Base-by-base conservation (phyloP, 805 yeast genomes). In the Wickerhamomyces mucosus region DNA sequence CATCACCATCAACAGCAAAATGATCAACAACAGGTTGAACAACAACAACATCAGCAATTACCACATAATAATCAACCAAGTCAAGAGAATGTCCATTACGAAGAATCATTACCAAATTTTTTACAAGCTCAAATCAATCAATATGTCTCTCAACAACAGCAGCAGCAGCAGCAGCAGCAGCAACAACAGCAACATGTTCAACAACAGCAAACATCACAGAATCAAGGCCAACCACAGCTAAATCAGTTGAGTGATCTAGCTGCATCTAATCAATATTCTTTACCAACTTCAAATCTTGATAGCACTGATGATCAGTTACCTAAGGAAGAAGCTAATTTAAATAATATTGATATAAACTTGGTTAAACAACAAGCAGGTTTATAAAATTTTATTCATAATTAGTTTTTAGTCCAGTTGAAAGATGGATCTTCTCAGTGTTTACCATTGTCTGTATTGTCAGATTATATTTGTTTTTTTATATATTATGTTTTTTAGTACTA, bases 231-330 rank as follows among this genome's bases (percentile, higher is more conserved):
- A 7, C 26, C 13, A 23, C 26, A 23, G 10, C 16, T 23, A 11
- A 23, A 16, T 23, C 26, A 23, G 15, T 23, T 23, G 16, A 23
- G 26, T 23, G 26, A 23, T 5, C 10, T 23, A 7, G 26, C 26
- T 13, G 26, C 51, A 53, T 78, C 85, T 27, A 78, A 51, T 3
- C 85, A 85, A 50, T 66, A 78, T 39, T 75, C 83, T 43, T 78
- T 50, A 40, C 78, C 86, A 38, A 65, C 69, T 42, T 78, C 86
- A 26, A 78, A 50, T 33, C 72, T 78, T 15, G 46, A 20, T 8
- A 31, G 40, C 27, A 52, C 46, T 32, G n/a, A n/a, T n/a, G n/a
- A n/a, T n/a, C n/a, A n/a, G n/a, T n/a, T n/a, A 23, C 38, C 42
- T 21, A 41, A 45, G 25, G 29, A 32, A 5, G 46, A 45, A 14